Evolutionary conservation across 2,329 filamentous ascomycete genomes (phyloP).

Genomic region (Zymoseptoria brevis): DNA sequence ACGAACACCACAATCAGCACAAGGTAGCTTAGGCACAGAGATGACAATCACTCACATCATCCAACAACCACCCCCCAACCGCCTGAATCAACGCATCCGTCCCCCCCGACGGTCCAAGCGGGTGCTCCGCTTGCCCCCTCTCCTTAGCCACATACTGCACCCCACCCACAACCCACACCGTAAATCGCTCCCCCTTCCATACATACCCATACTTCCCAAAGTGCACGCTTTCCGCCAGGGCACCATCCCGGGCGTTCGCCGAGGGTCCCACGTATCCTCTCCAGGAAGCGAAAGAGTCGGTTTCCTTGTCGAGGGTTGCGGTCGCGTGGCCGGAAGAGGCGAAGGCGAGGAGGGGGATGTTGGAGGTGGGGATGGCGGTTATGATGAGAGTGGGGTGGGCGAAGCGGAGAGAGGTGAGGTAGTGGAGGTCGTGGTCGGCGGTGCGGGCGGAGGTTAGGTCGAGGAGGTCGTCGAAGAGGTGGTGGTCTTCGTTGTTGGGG

Average conservation of each 20-base stretch:
- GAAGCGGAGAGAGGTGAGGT: constrained; percentile 29
- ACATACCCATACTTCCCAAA: constrained; percentile 35
- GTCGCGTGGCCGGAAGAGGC: constrained; percentile 35
- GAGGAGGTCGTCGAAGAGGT: constrained; percentile 32
- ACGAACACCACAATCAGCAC: neutral
- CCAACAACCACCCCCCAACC: constrained; percentile 32
- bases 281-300: constrained; percentile 33
- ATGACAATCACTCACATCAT: constrained; percentile 4
- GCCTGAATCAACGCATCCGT: constrained; percentile 33
- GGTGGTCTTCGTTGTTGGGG: constrained; percentile 6
- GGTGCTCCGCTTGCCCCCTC: constrained; percentile 26
- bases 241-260: constrained; percentile 25
- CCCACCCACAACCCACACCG: constrained; percentile 31
- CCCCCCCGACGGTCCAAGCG: constrained; percentile 28
- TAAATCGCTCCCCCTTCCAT: constrained; percentile 34
- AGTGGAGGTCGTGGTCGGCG: constrained; percentile 35
- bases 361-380: constrained; percentile 31
- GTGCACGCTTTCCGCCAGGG: constrained; percentile 31
- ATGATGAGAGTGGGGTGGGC: constrained; percentile 33
- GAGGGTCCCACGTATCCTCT: constrained; percentile 29
- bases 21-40: too few relatives aligned
- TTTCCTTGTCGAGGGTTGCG: constrained; percentile 31
- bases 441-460: constrained; percentile 29
- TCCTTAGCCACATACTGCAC: constrained; percentile 38
- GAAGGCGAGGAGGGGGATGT: constrained; percentile 35